Evolutionary conservation across 2,329 filamentous ascomycete species (phyloP), one percentile per base, ranked within the genome.

Genomic region (Nothophaeocryptopus gaeumannii): DNA sequence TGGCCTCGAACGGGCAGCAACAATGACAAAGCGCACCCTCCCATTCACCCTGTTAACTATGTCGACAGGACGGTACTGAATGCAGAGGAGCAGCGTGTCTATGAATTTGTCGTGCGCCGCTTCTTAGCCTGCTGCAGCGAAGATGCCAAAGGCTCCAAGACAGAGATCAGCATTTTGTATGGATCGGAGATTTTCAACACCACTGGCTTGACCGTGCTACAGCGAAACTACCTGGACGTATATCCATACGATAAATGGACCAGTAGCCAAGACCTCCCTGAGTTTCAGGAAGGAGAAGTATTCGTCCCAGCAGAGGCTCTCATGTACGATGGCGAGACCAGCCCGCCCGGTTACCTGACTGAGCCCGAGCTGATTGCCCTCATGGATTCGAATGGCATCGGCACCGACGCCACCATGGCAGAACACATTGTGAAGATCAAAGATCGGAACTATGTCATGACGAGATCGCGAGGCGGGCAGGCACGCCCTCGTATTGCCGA

Each of bases 371-470:
- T 99, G 20, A 96, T 99, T 65, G 87, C 86, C 2, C 79, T 99
- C 9, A 99, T 99, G 93, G 93, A 99, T 72, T 91, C 89, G 38
- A 99, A 99, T 66, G 93, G 93, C 2, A 99, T 99, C 57, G 93
- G 93, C 10, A 99, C 93, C 8, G 93, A 99, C 72, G 93, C 93
- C 5, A 99, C 93, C 1, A 99, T 99, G 93, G 93, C 93, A 0
- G 93, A 99, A 63, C 93, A 99, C 66, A 99, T 99, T 63, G 84
- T 88, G 51, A 99, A 92, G 70, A 95, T 99, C 62, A 90, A 97
- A 69, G 83, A 91, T 51, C 79, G 93, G 52, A 79, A 91, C 60
- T 99, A 99, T 64, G 92, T 90, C 42, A 81, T 83, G 49, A 85
- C 86, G 65, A 65, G 82, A 72, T 65, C 77, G 64, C 78, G 71